These are phyloP conservation scores for Aspergillus luchuensis DNA, from an alignment of 2,329 filamentous ascomycete genomes.

Conservation along the genomic window DNA sequence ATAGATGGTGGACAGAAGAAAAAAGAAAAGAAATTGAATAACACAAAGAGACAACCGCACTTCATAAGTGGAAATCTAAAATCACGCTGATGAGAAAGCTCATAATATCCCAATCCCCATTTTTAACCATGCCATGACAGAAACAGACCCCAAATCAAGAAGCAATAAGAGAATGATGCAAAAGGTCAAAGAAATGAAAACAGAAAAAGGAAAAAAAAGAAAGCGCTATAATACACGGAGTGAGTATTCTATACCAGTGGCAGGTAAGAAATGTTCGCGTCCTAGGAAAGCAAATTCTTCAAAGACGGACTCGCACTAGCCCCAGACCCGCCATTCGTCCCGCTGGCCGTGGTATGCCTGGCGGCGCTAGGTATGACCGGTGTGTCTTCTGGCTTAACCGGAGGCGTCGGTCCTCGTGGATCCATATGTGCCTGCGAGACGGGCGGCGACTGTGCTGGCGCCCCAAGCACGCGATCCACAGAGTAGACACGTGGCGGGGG, in stretches of 20 bases:
- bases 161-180: constrained; percentile 5
- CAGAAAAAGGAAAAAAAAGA: constrained; percentile 1
- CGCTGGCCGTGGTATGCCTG: constrained; percentile 32
- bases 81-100: constrained; percentile 11
- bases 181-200: neutral
- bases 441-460: constrained; percentile 40
- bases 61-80: constrained; percentile 12
- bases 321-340: constrained; percentile 47
- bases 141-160: constrained; percentile 7
- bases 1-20: neutral
- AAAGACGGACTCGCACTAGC: constrained; percentile 77
- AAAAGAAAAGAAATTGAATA: neutral
- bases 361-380: constrained; percentile 29
- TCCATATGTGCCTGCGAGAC: constrained; percentile 38
- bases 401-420: constrained; percentile 37
- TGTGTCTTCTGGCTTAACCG: constrained; percentile 34
- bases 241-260: constrained; percentile 4
- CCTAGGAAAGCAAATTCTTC: constrained; percentile 69
- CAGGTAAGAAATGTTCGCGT: neutral
- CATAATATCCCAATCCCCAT: constrained; percentile 17
- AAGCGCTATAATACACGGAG: constrained; percentile 22
- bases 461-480: constrained; percentile 39
- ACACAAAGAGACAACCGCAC: neutral
- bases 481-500: constrained; percentile 42
- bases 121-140: constrained; percentile 17